These are phyloP conservation scores for Taphrina sp. DNA, from an alignment of 1,139 yeast genomes.

Conservation along the genomic window DNA sequence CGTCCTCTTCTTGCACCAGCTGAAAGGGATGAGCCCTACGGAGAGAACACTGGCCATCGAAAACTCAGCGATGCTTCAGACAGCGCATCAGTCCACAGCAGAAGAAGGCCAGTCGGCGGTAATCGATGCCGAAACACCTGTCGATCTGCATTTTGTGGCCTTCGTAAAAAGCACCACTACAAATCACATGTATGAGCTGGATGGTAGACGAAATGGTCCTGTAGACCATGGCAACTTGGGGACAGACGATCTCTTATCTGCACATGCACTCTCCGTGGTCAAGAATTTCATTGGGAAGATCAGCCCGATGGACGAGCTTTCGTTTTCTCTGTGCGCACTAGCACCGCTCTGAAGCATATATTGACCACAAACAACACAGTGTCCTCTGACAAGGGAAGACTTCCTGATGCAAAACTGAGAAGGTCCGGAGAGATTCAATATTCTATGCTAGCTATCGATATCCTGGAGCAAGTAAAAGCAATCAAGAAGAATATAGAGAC, in stretches of 20 bases:
- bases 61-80: conserved; percentile 49
- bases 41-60: conserved; percentile 55
- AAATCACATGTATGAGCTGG: conserved; percentile 68
- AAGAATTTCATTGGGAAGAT: conserved; percentile 58
- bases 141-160: conserved; percentile 75
- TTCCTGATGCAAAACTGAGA: too few relatives aligned
- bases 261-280: conserved; percentile 55
- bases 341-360: conserved; percentile 36
- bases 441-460: too few relatives aligned
- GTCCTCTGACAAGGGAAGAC: too few relatives aligned
- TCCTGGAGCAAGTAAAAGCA: too few relatives aligned
- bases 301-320: conserved; percentile 40
- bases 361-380: too few relatives aligned
- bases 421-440: too few relatives aligned
- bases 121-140: conserved; percentile 64
- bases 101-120: conserved; percentile 74
- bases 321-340: conserved; percentile 47
- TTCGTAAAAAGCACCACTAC: conserved; percentile 55
- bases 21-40: conserved; percentile 42
- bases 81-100: conserved; percentile 60
- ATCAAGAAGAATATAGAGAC: too few relatives aligned
- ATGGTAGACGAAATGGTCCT: conserved; percentile 84
- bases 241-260: conserved; percentile 57
- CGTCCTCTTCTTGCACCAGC: conserved; percentile 41
- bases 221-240: conserved; percentile 56